phyloP scores from a whole-genome alignment of 768 basidiomycete species.

The Lactarius psammicola region DNA sequence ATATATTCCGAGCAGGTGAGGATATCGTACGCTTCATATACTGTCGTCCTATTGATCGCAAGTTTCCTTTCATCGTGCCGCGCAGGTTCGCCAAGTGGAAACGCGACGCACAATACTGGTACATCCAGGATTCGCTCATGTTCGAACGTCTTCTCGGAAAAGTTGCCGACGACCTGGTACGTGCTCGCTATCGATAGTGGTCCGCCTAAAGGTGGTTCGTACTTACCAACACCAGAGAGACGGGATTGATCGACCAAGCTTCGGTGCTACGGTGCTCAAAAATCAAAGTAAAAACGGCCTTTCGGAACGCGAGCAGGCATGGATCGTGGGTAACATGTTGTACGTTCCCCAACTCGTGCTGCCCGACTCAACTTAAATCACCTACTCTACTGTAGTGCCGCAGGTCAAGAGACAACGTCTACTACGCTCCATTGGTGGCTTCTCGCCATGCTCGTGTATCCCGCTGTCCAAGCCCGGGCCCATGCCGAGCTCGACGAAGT shows the following conservation, averaged over 20 bases:
- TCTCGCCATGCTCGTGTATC: slow-evolving; percentile 42
- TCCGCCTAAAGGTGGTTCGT: background rate
- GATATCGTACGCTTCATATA: too few species aligned
- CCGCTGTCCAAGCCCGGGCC: slow-evolving; percentile 38
- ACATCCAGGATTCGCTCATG: slow-evolving; percentile 12
- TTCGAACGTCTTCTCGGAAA: background rate
- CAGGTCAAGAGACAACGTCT: slow-evolving; percentile 2
- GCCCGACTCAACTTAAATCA: background rate
- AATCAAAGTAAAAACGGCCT: slow-evolving; percentile 3
- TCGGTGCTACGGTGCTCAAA: slow-evolving; percentile 13
- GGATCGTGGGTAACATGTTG: slow-evolving; percentile 26
- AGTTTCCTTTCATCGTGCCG: background rate
- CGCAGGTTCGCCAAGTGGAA: background rate
- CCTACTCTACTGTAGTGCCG: background rate
- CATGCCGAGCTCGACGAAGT: slow-evolving; percentile 45
- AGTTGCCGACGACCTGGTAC: background rate
- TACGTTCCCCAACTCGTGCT: slow-evolving; percentile 2
- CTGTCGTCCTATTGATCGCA: background rate
- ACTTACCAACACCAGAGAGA: background rate
- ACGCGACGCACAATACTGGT: background rate
- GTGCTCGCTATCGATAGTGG: background rate
- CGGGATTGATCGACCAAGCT: slow-evolving; percentile 10
- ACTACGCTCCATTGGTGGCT: slow-evolving; percentile 38
- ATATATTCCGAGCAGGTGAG: slow-evolving; percentile 2
- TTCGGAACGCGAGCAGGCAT: slow-evolving; percentile 21